Evolutionary conservation across 805 yeast species (phyloP), one percentile per base, ranked within the genome.

Genomic region (Grigorovia transvaalensis): DNA sequence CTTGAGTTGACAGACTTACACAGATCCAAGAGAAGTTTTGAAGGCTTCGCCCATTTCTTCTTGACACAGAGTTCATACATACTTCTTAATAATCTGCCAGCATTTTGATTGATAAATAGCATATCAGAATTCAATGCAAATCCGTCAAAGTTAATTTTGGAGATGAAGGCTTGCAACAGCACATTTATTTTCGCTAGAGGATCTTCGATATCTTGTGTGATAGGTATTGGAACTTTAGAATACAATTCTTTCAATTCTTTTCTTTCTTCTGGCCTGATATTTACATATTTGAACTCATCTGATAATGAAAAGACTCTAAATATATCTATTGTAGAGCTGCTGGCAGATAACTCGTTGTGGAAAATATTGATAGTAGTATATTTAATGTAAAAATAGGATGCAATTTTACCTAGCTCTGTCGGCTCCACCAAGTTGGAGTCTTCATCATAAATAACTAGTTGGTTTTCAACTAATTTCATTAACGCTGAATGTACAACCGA

Each of bases 41-140:
- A 73, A 13, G 85, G 65, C 19, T 72, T 63, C 0, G 96, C 75
- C 95, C 96, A 89, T 11, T 77, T 75, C 57, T 82, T 85, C 50
- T 75, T 73, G 46, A 86, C 58, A 9, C 86, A 78, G 38, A 93
- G 79, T 62, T 91, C 96, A 64, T 78, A 81, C 56, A 95, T 77
- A 0, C 98, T 97, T 52, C 97, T 71, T 51, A 90, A 72, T 42
- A 93, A 67, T 62, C 99, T 77, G 2, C 95, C 91, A 0, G 96
- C 97, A 44, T 95, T 88, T 66, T 93, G 98, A 0, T 93, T 85
- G 44, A 93, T 80, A 63, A 87, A 93, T 2, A 88, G 75, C 96
- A 90, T 88, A 71, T 93, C 99, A 0, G 96, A 81, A 76, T 85
- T 81, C 54, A 95, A 69, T 0, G 97, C 96, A 70, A 88, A 87